Evolutionary conservation across 805 yeast genomes (phyloP).

Genomic region (Wickerhamiella spandovensis): DNA sequence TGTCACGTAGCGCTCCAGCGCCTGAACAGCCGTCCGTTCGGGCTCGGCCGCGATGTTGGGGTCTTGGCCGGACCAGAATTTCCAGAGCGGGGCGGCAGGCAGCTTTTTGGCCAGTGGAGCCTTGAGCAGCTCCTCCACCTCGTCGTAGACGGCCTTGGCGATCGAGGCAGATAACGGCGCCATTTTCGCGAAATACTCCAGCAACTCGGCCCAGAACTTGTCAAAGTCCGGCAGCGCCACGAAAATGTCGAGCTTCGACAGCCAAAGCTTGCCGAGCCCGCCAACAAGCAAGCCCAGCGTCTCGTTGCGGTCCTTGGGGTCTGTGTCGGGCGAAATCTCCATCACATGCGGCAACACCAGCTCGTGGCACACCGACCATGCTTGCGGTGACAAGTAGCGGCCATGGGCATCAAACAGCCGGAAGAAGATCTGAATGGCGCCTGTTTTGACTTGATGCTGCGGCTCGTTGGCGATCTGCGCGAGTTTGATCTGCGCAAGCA

Average conservation of each 20-base stretch:
- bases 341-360: constrained; percentile 41
- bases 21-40: constrained; percentile 35
- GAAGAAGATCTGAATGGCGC: constrained; percentile 79
- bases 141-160: constrained; percentile 43
- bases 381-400: constrained; percentile 31
- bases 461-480: constrained; percentile 50
- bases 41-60: constrained; percentile 28
- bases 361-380: constrained; percentile 55
- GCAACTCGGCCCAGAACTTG: constrained; percentile 43
- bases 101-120: constrained; percentile 16
- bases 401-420: constrained; percentile 69
- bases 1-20: constrained; percentile 31
- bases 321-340: constrained; percentile 14
- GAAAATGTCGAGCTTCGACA: constrained; percentile 33
- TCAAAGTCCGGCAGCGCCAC: constrained; percentile 20
- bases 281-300: constrained; percentile 46
- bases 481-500: constrained; percentile 47
- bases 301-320: constrained; percentile 37
- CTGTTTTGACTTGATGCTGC: constrained; percentile 74
- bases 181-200: constrained; percentile 35
- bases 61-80: constrained; percentile 31
- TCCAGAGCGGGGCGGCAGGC: constrained; percentile 17
- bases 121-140: constrained; percentile 36
- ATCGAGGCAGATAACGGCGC: constrained; percentile 35
- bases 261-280: constrained; percentile 53